These are phyloP conservation scores for Manihot esculenta DNA, from an alignment of 441 rosid genomes.

Conservation along the genomic window DNA sequence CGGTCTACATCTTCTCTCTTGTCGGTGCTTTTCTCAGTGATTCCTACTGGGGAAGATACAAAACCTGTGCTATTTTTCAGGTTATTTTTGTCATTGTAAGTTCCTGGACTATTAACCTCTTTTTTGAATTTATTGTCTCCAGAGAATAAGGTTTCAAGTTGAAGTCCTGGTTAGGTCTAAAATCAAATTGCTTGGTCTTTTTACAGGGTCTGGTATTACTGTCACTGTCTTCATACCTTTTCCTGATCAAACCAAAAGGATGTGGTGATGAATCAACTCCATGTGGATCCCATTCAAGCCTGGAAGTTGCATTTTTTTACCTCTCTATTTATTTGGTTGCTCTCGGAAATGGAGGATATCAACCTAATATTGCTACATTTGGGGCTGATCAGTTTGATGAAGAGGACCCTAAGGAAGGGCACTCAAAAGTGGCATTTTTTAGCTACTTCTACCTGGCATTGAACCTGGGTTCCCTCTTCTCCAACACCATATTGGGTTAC, in stretches of 20 bases:
- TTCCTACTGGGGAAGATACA: slow-evolving; percentile 98
- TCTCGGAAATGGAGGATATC: slow-evolving; percentile 92
- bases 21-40: slow-evolving; percentile 97
- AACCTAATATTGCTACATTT: slow-evolving; percentile 88
- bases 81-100: slow-evolving; percentile 91
- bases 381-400: slow-evolving; percentile 99
- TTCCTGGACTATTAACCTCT: not conserved
- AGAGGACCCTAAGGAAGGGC: slow-evolving; percentile 73
- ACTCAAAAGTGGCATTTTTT: slow-evolving; percentile 82
- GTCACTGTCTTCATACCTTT: slow-evolving; percentile 71
- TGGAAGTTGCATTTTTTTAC: slow-evolving; percentile 70
- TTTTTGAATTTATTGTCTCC: too few relatives aligned
- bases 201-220: slow-evolving; percentile 76
- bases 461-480: slow-evolving; percentile 93
- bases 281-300: slow-evolving; percentile 65
- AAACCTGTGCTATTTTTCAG: slow-evolving; percentile 96
- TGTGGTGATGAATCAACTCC: slow-evolving; percentile 69
- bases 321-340: slow-evolving; percentile 85
- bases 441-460: slow-evolving; percentile 94
- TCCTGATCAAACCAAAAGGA: slow-evolving; percentile 76
- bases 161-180: too few relatives aligned
- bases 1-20: slow-evolving; percentile 94
- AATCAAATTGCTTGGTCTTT: not conserved
- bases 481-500: slow-evolving; percentile 86
- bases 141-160: too few relatives aligned